Conservation (phyloP, 768 basidiomycete species). For the Suillus hirtellus region DNA sequence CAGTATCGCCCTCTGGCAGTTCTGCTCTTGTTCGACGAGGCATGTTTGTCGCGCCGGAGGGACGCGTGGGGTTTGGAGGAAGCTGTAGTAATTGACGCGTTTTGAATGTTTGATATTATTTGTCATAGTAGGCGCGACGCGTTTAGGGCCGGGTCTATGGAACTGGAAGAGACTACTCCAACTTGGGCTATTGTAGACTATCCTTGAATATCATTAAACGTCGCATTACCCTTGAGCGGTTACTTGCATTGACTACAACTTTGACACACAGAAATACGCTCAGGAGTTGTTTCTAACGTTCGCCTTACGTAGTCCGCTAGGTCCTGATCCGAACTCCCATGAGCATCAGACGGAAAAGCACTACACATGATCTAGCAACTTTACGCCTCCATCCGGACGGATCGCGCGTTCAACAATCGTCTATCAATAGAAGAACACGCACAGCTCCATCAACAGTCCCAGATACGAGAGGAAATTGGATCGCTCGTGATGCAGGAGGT, state of each 20-base stretch:
- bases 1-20: constrained; percentile 16
- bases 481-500: constrained; percentile 67
- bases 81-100: constrained; percentile 7
- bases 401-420: constrained; percentile 52
- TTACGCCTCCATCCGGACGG: constrained; percentile 70
- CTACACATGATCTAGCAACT: constrained; percentile 63
- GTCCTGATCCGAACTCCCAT: constrained; percentile 14
- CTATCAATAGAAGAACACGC: constrained; percentile 35
- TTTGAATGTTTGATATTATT: constrained; percentile 3
- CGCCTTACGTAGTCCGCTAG: constrained; percentile 5
- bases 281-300: not conserved
- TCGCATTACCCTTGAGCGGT: too few species aligned
- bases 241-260: not conserved
- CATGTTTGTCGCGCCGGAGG: constrained; percentile 20
- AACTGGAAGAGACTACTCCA: not conserved
- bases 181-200: not conserved
- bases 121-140: constrained; percentile 19
- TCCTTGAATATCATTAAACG: not conserved
- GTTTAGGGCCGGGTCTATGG: constrained; percentile 10
- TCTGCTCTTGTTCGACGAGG: constrained; percentile 29
- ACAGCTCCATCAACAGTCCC: constrained; percentile 38
- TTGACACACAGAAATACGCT: not conserved
- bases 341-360: constrained; percentile 43
- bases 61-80: not conserved
- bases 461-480: constrained; percentile 61